A percentile compares a stretch with the other conserved stretches of the same genome.
Conservation (phyloP, 2,329 filamentous ascomycete genomes). For the Nigrograna mackinnonii region DNA sequence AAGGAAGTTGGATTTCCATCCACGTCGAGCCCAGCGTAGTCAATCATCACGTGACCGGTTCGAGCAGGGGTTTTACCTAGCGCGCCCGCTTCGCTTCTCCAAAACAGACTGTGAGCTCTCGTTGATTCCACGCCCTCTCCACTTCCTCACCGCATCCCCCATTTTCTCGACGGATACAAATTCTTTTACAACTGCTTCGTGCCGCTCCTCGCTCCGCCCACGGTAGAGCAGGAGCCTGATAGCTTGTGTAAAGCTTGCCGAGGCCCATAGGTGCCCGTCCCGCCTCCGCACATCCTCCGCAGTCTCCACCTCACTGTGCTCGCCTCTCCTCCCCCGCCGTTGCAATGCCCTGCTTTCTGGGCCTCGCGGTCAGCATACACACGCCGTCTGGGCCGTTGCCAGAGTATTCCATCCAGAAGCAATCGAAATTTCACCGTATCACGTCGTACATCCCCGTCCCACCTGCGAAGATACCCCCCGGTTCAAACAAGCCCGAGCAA, state of each 20-base stretch:
- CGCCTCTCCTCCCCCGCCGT: conserved; percentile 8
- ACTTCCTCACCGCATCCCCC: background rate
- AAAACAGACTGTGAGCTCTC: no score
- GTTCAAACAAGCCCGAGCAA: conserved; percentile 78
- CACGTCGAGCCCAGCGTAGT: no score
- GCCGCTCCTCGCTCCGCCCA: background rate
- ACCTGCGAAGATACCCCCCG: conserved; percentile 72
- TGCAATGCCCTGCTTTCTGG: conserved; percentile 94
- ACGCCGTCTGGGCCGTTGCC: conserved; percentile 77
- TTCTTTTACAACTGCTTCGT: background rate
- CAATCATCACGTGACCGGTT: no score
- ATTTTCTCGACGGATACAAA: background rate
- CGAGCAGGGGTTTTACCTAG: no score
- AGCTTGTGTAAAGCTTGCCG: conserved; percentile 18
- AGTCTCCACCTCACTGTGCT: conserved; percentile 15
- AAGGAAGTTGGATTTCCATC: no score
- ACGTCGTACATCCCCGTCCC: conserved; percentile 97
- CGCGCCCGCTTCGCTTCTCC: no score
- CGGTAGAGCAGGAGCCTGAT: conserved; percentile 8
- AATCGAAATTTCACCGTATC: conserved; percentile 88
- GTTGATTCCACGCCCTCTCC: conserved; percentile 4
- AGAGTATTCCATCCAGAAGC: conserved; percentile 93
- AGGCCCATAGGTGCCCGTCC: conserved; percentile 20
- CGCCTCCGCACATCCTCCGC: conserved; percentile 17
- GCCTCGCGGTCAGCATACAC: conserved; percentile 97